phyloP scores from a whole-genome alignment of 345 rosid genomes.

The Eucalyptus camaldulensis region DNA sequence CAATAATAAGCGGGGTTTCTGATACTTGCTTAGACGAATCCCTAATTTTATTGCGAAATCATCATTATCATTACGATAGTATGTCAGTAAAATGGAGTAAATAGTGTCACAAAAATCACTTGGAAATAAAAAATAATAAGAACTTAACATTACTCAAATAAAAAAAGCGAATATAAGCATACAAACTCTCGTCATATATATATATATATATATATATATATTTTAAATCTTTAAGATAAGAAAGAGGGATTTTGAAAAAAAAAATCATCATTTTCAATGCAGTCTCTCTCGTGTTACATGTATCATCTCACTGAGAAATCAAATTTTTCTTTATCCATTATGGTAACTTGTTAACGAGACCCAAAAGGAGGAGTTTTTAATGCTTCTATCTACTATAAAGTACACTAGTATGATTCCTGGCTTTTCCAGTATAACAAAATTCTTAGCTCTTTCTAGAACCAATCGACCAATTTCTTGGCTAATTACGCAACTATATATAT shows the following conservation, averaged over 20 bases:
- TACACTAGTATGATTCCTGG: too few relatives aligned
- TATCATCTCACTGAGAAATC: background rate
- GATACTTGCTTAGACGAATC: background rate
- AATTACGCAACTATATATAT: too few relatives aligned
- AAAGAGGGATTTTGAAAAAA: background rate
- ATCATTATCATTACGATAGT: background rate
- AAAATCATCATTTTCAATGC: background rate
- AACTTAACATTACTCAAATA: background rate
- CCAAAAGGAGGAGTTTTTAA: too few relatives aligned
- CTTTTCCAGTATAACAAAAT: too few relatives aligned
- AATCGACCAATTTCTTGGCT: too few relatives aligned
- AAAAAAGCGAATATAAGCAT: background rate
- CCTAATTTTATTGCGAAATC: background rate
- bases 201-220: too few relatives aligned
- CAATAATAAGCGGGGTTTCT: background rate
- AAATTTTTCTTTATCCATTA: background rate
- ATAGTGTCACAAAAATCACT: background rate
- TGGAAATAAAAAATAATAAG: background rate
- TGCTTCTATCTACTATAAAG: too few relatives aligned
- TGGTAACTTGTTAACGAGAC: background rate
- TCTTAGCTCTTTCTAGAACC: too few relatives aligned
- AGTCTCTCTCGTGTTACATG: background rate
- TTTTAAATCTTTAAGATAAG: background rate
- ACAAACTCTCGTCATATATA: too few relatives aligned
- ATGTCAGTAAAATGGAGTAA: background rate